phyloP scores from a whole-genome alignment of 495 filamentous ascomycete genomes.

The Annulohypoxylon nitens region DNA sequence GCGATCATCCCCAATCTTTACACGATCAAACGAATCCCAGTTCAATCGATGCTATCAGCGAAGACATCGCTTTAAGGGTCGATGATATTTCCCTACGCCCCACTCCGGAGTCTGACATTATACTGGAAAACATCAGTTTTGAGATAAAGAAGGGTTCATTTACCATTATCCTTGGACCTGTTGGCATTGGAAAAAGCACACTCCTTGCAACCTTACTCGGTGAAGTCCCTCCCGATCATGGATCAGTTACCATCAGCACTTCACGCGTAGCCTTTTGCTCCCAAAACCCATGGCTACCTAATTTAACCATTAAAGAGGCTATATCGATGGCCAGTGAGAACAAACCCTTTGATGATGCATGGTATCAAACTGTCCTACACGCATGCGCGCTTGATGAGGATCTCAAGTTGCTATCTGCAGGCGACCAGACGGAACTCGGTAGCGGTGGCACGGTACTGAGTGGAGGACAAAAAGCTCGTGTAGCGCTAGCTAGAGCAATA shows the following conservation, averaged over 20 bases:
- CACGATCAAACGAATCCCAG: background rate
- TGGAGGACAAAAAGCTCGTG: constrained; percentile 2
- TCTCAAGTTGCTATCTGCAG: background rate
- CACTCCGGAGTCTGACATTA: background rate
- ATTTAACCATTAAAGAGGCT: background rate
- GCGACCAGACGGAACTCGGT: background rate
- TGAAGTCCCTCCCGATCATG: background rate
- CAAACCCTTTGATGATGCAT: background rate
- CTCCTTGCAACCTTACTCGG: background rate
- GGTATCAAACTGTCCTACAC: background rate
- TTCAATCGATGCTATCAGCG: background rate
- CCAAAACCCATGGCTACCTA: background rate
- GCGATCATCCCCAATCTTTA: background rate
- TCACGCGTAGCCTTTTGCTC: constrained; percentile 6
- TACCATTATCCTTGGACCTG: background rate
- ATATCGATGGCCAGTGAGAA: background rate
- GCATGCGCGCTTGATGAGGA: background rate
- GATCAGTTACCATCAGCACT: background rate
- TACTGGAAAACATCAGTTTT: background rate
- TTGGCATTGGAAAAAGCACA: background rate
- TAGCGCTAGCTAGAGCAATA: background rate
- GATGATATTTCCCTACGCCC: background rate
- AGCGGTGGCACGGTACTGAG: background rate
- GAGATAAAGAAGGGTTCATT: background rate
- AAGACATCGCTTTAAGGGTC: background rate